phyloP scores from a whole-genome alignment of 148 eudicot species.

The Vaccinium vitisidaea region DNA sequence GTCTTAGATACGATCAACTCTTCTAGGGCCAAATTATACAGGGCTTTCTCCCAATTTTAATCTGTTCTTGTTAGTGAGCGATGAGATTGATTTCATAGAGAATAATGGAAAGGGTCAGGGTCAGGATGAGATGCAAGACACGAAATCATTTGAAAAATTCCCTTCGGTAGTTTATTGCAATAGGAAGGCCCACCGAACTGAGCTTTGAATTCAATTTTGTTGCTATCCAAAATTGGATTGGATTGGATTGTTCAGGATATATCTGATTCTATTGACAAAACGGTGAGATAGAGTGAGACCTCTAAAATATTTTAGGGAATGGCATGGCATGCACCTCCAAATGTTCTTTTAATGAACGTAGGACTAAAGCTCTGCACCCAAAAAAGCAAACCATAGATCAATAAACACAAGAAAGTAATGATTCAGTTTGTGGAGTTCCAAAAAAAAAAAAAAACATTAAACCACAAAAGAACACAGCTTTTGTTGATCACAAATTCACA shows the following conservation, averaged over 20 bases:
- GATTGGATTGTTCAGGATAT: not conserved
- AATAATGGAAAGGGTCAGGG: too few species aligned
- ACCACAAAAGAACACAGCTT: too few species aligned
- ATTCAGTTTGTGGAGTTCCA: too few species aligned
- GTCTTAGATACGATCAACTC: not conserved
- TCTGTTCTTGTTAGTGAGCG: not conserved
- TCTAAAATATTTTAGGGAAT: not conserved
- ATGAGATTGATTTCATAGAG: not conserved
- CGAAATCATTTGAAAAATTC: too few species aligned
- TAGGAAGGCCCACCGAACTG: not conserved
- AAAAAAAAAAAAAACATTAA: too few species aligned
- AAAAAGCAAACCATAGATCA: too few species aligned
- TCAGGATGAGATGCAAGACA: too few species aligned
- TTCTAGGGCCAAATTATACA: not conserved
- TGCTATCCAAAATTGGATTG: not conserved
- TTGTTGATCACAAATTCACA: too few species aligned
- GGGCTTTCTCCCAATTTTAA: too few species aligned
- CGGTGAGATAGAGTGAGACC: not conserved
- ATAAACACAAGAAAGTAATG: too few species aligned
- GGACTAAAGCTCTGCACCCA: not conserved
- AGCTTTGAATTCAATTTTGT: not conserved
- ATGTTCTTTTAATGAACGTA: not conserved
- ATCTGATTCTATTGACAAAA: not conserved
- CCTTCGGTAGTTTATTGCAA: too few species aligned
- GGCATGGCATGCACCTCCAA: not conserved